phyloP scores from a whole-genome alignment of 148 eudicot genomes.

The Chenopodium formosanum region DNA sequence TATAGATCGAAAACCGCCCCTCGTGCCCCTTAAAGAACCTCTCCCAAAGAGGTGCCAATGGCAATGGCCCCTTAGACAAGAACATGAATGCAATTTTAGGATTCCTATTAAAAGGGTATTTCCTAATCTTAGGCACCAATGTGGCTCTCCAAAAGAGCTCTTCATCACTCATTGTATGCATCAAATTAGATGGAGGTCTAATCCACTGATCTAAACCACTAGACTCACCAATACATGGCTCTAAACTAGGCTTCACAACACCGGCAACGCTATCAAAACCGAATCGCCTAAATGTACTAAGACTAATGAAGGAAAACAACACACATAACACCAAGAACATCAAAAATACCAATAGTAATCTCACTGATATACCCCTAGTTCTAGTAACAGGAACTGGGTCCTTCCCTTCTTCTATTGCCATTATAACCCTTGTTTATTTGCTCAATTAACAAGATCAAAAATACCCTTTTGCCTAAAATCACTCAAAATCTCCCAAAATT shows the following conservation, averaged over 20 bases:
- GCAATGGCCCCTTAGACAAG: constrained; percentile 94
- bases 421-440: constrained; percentile 29
- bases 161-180: constrained; percentile 72
- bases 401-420: constrained; percentile 71
- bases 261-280: constrained; percentile 46
- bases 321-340: constrained; percentile 56
- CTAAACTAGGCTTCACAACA: constrained; percentile 39
- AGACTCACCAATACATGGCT: constrained; percentile 45
- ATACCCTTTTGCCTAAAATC: not conserved
- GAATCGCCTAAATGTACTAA: constrained; percentile 47
- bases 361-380: constrained; percentile 63
- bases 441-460: constrained; percentile 15
- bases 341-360: constrained; percentile 46
- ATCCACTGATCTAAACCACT: constrained; percentile 53
- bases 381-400: constrained; percentile 44
- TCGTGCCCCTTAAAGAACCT: constrained; percentile 79
- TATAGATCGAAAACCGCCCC: constrained; percentile 62
- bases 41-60: constrained; percentile 90
- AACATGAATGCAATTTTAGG: constrained; percentile 97
- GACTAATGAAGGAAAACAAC: constrained; percentile 54
- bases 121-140: constrained; percentile 54
- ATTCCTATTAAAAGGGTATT: constrained; percentile 56
- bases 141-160: constrained; percentile 86
- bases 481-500: not conserved
- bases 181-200: constrained; percentile 64